phyloP scores from a whole-genome alignment of 1,284 basidiomycete species.

The Rhodotorula mucilaginosa region DNA sequence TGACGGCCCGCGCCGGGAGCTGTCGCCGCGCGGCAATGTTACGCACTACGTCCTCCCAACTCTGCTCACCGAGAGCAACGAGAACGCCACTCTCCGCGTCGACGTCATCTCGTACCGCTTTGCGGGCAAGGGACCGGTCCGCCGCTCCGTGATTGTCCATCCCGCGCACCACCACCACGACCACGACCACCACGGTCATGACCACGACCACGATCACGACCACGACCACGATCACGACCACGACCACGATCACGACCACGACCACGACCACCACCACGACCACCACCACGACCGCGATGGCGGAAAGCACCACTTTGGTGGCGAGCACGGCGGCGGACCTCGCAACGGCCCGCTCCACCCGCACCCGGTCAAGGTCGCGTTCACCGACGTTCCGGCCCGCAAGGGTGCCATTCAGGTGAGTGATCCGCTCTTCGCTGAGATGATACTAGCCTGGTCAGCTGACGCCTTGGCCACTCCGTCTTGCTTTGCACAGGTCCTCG shows the following conservation, averaged over 20 bases:
- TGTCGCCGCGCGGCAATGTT: slow-evolving; percentile 35
- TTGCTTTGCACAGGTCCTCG: slow-evolving; percentile 28
- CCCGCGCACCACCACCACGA: slow-evolving; percentile 9
- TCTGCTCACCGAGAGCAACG: slow-evolving; percentile 36
- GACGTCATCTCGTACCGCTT: slow-evolving; percentile 41
- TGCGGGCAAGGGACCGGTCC: slow-evolving; percentile 38
- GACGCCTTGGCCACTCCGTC: too few relatives aligned
- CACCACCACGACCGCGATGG: not conserved
- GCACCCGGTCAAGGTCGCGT: slow-evolving; percentile 31
- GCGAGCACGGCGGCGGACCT: slow-evolving; percentile 5
- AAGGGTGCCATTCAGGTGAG: slow-evolving; percentile 42
- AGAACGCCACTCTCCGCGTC: slow-evolving; percentile 43
- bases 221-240: not conserved
- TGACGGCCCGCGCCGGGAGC: slow-evolving; percentile 3
- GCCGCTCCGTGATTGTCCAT: slow-evolving; percentile 34
- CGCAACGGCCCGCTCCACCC: not conserved
- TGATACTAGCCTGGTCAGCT: too few relatives aligned
- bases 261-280: not conserved
- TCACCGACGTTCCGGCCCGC: slow-evolving; percentile 39
- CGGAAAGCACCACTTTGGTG: not conserved
- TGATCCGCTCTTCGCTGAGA: not conserved
- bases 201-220: not conserved
- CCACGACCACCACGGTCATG: not conserved
- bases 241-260: not conserved
- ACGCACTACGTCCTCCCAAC: slow-evolving; percentile 43